Conservation (phyloP, 805 yeast genomes). For the Saccharomycopsis synnaedendra region DNA sequence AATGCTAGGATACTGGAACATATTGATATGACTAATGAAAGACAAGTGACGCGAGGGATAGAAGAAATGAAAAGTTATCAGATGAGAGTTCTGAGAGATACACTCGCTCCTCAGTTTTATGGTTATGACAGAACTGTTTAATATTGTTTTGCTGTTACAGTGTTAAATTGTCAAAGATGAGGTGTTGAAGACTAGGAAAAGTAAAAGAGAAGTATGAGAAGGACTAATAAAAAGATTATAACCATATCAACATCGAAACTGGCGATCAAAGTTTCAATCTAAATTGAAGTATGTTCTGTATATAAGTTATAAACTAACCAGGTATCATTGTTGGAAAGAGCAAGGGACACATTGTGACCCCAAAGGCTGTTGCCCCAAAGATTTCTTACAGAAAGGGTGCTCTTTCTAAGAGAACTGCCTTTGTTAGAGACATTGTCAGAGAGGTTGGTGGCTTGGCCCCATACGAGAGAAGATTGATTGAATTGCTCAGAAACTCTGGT, state of each 20-base stretch:
- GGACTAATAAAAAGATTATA: no score
- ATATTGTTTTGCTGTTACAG: no score
- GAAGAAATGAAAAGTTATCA: no score
- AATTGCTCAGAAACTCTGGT: constrained; percentile 99
- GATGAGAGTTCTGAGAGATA: no score
- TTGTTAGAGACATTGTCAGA: constrained; percentile 89
- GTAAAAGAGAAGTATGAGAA: no score
- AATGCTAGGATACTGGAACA: background rate
- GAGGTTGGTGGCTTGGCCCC: constrained; percentile 99
- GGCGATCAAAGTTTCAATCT: no score
- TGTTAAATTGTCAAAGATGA: no score
- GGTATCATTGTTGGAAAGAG: constrained; percentile 97
- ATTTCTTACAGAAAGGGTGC: constrained; percentile 96
- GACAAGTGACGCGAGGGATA: no score
- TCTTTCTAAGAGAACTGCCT: constrained; percentile 86
- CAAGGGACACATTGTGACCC: constrained; percentile 97
- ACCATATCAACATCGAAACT: no score
- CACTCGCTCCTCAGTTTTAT: no score
- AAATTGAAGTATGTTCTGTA: background rate
- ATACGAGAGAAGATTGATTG: constrained; percentile 99
- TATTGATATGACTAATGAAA: background rate
- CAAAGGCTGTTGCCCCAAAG: constrained; percentile 76
- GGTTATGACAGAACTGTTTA: no score
- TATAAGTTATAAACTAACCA: constrained; percentile 18
- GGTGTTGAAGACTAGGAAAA: no score